Percentiles rank a stretch among this genome's conserved stretches.
These are phyloP conservation scores for Didymosphaeria variabile DNA, from an alignment of 2,329 filamentous ascomycete genomes.

Conservation along the genomic window DNA sequence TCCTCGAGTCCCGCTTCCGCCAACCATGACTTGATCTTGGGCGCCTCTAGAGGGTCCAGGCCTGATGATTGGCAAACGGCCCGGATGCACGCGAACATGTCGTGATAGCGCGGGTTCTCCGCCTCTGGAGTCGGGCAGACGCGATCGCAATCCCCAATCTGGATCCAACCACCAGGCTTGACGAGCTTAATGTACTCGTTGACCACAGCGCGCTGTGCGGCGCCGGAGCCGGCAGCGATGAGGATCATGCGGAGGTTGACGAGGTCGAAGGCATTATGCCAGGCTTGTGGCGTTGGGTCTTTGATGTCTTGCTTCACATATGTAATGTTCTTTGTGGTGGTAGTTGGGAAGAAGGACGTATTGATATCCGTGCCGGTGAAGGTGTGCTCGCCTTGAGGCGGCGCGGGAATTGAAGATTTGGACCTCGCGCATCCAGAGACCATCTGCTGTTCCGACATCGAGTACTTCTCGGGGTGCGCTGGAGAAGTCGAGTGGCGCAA, in stretches of 20 bases:
- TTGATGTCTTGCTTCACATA: slow-evolving; percentile 21
- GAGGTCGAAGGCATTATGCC: slow-evolving; percentile 19
- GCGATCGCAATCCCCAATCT: slow-evolving; percentile 24
- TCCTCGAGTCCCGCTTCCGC: slow-evolving; percentile 21
- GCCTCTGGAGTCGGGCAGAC: slow-evolving; percentile 19
- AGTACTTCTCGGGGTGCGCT: slow-evolving; percentile 17
- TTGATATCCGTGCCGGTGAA: slow-evolving; percentile 22
- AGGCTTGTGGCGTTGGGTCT: slow-evolving; percentile 12
- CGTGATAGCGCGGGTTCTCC: slow-evolving; percentile 22
- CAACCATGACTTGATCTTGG: slow-evolving; percentile 21
- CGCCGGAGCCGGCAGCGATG: slow-evolving; percentile 18
- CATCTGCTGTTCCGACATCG: slow-evolving; percentile 21
- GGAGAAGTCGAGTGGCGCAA: slow-evolving; percentile 20
- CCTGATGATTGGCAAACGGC: slow-evolving; percentile 18
- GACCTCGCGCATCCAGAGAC: slow-evolving; percentile 25
- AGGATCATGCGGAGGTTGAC: slow-evolving; percentile 23
- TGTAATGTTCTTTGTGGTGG: slow-evolving; percentile 6
- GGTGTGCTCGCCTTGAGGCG: slow-evolving; percentile 17
- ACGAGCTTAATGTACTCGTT: slow-evolving; percentile 17
- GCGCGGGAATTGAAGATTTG: slow-evolving; percentile 16
- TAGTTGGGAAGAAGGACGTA: slow-evolving; percentile 17
- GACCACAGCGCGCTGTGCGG: slow-evolving; percentile 17
- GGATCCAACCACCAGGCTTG: slow-evolving; percentile 19
- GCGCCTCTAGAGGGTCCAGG: slow-evolving; percentile 15
- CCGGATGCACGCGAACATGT: slow-evolving; percentile 21